Evolutionary conservation across 192 early-diverging fungal species (phyloP).

Genomic region (Spizellomyces punctatus): DNA sequence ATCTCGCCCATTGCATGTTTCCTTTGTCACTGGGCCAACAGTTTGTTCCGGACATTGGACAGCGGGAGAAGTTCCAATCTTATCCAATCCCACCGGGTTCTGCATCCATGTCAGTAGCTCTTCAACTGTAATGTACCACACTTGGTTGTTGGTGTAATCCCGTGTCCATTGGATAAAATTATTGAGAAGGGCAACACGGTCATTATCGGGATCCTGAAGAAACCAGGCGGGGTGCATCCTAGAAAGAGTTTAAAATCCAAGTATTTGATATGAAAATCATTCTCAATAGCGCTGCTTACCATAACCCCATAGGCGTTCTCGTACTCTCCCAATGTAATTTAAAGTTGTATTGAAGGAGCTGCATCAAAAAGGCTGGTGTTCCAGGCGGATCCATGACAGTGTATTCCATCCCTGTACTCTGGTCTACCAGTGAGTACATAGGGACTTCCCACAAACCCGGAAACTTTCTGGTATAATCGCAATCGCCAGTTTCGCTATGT

Average conservation of each 20-base stretch:
- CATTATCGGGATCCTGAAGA: slow-evolving; percentile 3
- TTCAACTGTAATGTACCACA: slow-evolving; percentile 26
- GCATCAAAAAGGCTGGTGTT: slow-evolving; percentile 36
- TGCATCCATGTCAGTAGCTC: slow-evolving; percentile 35
- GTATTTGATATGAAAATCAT: slow-evolving; percentile 15
- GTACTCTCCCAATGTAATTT: slow-evolving; percentile 11
- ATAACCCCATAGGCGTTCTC: slow-evolving; percentile 10
- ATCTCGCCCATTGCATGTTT: slow-evolving; percentile 41
- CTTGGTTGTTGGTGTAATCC: slow-evolving; percentile 9
- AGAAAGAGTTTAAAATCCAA: slow-evolving; percentile 26
- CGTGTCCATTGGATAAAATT: slow-evolving; percentile 28
- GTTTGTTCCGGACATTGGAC: slow-evolving; percentile 10
- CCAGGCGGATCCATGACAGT: slow-evolving; percentile 59
- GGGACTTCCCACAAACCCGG: slow-evolving; percentile 72
- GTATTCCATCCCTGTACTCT: slow-evolving; percentile 37
- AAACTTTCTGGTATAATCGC: slow-evolving; percentile 39
- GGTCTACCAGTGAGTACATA: slow-evolving; percentile 58
- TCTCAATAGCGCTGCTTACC: slow-evolving; percentile 3
- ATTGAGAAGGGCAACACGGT: slow-evolving; percentile 3
- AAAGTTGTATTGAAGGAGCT: slow-evolving; percentile 50
- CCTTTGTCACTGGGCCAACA: slow-evolving; percentile 8
- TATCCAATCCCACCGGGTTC: slow-evolving; percentile 20
- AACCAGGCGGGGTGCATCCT: slow-evolving; percentile 11
- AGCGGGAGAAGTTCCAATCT: not conserved
- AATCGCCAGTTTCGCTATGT: slow-evolving; percentile 42